A percentile compares a stretch with the other conserved stretches of the same genome.
Evolutionary conservation across 208 protist genomes (phyloP).

Genomic region (Giardia duodenalis): DNA sequence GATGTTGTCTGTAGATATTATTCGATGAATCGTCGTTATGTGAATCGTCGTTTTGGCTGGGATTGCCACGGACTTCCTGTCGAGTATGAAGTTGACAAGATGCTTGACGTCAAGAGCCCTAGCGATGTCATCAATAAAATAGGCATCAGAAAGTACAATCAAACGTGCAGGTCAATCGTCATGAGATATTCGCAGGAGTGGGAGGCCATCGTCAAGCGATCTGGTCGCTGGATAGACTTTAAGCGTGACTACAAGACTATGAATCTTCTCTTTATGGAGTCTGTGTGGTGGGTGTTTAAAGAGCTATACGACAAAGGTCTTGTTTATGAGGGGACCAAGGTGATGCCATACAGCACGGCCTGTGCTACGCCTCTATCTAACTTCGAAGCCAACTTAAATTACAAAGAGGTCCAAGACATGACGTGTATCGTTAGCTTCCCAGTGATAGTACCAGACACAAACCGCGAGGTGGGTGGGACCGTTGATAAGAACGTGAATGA

Average conservation of each 20-base stretch:
- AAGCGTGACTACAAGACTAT: slow-evolving; percentile 98
- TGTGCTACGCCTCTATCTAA: slow-evolving; percentile 96
- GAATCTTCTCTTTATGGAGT: slow-evolving; percentile 93
- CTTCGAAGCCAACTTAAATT: slow-evolving; percentile 94
- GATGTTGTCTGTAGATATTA: slow-evolving; percentile 92
- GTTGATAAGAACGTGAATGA: slow-evolving; percentile 53
- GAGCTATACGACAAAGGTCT: slow-evolving; percentile 84
- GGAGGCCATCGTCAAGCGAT: slow-evolving; percentile 72
- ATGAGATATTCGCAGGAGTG: slow-evolving; percentile 91
- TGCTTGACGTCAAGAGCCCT: slow-evolving; percentile 56
- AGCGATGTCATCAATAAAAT: slow-evolving; percentile 72
- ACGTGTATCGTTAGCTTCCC: slow-evolving; percentile 59
- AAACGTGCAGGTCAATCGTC: slow-evolving; percentile 85
- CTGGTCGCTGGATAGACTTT: slow-evolving; percentile 98
- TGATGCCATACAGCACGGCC: slow-evolving; percentile 94
- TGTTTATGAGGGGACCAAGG: slow-evolving; percentile 93
- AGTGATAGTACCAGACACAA: slow-evolving; percentile 39
- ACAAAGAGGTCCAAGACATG: slow-evolving; percentile 86
- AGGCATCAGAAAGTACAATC: slow-evolving; percentile 94
- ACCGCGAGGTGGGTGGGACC: slow-evolving; percentile 58
- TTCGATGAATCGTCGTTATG: slow-evolving; percentile 85
- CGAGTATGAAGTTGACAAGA: slow-evolving; percentile 98
- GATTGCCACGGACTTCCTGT: slow-evolving; percentile 90
- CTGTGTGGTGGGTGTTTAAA: slow-evolving; percentile 98
- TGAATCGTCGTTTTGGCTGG: slow-evolving; percentile 94